These are phyloP conservation scores for Kodamaea ohmeri DNA, from an alignment of 1,139 yeast genomes.

Conservation along the genomic window DNA sequence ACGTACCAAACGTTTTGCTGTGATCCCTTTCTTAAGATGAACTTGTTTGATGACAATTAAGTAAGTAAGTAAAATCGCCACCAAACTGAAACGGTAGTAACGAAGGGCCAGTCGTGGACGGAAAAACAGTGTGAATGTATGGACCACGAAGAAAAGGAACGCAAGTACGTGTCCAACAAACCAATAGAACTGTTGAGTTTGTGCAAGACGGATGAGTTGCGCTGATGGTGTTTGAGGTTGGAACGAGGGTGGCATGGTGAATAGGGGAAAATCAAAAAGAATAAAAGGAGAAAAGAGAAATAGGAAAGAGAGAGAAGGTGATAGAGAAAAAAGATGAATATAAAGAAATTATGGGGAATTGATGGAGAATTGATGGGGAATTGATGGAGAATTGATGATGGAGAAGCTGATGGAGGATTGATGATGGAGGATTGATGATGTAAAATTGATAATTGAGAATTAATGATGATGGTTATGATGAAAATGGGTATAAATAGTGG, in stretches of 20 bases:
- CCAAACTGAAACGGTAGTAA: slow-evolving; percentile 38
- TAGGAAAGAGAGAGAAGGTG: not conserved
- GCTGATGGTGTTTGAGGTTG: slow-evolving; percentile 14
- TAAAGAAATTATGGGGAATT: too few relatives aligned
- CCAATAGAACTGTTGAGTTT: slow-evolving; percentile 54
- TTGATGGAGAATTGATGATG: too few relatives aligned
- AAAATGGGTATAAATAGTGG: too few relatives aligned
- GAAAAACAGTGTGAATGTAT: slow-evolving; percentile 34
- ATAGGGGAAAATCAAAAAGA: not conserved
- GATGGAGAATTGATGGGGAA: too few relatives aligned
- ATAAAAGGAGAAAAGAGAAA: not conserved
- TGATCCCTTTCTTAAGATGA: slow-evolving; percentile 29
- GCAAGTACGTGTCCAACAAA: slow-evolving; percentile 47
- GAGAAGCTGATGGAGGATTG: too few relatives aligned
- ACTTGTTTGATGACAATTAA: slow-evolving; percentile 48
- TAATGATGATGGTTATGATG: too few relatives aligned
- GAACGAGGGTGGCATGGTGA: not conserved
- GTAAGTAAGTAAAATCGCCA: slow-evolving; percentile 46
- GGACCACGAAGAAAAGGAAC: slow-evolving; percentile 32
- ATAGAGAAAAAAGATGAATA: not conserved
- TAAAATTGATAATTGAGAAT: too few relatives aligned
- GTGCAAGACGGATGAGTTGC: slow-evolving; percentile 20
- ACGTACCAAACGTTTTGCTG: slow-evolving; percentile 20
- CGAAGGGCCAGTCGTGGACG: slow-evolving; percentile 24
- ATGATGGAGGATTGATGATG: too few relatives aligned